Evolutionary conservation across 1,139 yeast genomes (phyloP).

Genomic region (Waltiozyma sp.): DNA sequence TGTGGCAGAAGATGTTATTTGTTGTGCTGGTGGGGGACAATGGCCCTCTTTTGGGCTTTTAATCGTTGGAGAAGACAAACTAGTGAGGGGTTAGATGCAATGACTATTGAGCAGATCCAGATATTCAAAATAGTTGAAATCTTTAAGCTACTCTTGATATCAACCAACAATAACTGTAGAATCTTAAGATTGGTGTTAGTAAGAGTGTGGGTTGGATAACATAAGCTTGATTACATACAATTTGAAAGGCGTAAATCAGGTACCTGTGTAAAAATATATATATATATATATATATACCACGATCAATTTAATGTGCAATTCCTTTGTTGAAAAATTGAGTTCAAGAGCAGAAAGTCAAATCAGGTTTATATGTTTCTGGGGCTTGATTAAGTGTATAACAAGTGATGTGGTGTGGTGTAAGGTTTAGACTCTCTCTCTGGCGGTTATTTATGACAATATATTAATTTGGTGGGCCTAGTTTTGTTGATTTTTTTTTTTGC

Average conservation of each 20-base stretch:
- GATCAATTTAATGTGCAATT: not conserved
- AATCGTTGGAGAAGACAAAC: not conserved
- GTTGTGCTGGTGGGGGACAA: not conserved
- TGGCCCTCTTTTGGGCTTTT: conserved; percentile 1
- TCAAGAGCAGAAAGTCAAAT: not conserved
- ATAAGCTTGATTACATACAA: not conserved
- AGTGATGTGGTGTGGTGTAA: not conserved
- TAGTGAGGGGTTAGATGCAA: not conserved
- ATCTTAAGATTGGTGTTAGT: too few relatives aligned
- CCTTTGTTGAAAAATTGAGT: not conserved
- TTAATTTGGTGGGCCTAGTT: not conserved
- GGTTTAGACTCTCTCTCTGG: not conserved
- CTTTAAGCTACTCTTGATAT: not conserved
- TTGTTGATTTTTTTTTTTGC: not conserved
- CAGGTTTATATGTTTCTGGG: too few relatives aligned
- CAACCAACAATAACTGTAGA: not conserved
- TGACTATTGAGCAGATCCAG: not conserved
- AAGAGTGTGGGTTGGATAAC: not conserved
- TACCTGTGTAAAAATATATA: too few relatives aligned
- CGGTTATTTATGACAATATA: too few relatives aligned
- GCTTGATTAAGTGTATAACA: not conserved
- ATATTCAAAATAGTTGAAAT: not conserved
- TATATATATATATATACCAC: too few relatives aligned
- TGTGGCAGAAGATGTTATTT: conserved; percentile 16
- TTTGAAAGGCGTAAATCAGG: not conserved